A percentile compares a stretch with the other conserved stretches of the same genome.
These are phyloP conservation scores for Coprinellus aureogranulatus DNA, from an alignment of 768 basidiomycete species.

Conservation along the genomic window DNA sequence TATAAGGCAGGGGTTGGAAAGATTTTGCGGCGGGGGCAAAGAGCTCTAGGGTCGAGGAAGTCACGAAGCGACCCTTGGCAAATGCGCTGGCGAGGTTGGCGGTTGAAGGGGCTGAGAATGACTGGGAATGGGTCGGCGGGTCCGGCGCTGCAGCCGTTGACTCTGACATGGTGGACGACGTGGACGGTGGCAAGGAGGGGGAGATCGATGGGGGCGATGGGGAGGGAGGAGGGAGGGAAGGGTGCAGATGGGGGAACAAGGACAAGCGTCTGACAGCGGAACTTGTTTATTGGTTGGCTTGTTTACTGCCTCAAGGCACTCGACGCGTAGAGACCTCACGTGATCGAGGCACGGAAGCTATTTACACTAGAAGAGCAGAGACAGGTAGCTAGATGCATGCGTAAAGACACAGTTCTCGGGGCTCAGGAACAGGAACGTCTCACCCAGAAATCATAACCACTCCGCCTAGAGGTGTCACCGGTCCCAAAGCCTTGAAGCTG, in stretches of 20 bases:
- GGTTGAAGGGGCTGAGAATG: conserved; percentile 26
- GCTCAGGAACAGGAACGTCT: conserved; percentile 19
- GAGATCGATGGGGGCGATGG: conserved; percentile 2
- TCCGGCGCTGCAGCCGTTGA: conserved; percentile 13
- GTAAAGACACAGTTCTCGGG: not conserved
- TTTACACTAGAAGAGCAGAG: conserved; percentile 12
- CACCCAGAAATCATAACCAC: conserved; percentile 67
- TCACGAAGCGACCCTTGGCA: conserved; percentile 48
- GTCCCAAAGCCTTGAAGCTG: conserved; percentile 53
- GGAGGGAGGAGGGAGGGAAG: conserved; percentile 6
- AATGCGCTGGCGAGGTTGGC: conserved; percentile 18
- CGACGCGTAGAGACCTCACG: conserved; percentile 36
- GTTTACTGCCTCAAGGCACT: conserved; percentile 33
- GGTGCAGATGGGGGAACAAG: conserved; percentile 4
- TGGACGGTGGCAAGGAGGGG: conserved; percentile 1
- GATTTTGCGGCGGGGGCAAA: conserved; percentile 63
- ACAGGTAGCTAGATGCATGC: conserved; percentile 11
- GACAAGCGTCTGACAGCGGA: not conserved
- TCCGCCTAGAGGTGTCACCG: conserved; percentile 67
- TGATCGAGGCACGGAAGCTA: no score
- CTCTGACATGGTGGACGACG: conserved; percentile 10
- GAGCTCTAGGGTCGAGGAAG: conserved; percentile 52
- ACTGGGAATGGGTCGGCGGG: conserved; percentile 16
- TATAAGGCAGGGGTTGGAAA: conserved; percentile 65
- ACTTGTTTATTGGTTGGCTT: conserved; percentile 20